phyloP scores from a whole-genome alignment of 2,329 filamentous ascomycete genomes.

The Amylocarpus encephaloides region DNA sequence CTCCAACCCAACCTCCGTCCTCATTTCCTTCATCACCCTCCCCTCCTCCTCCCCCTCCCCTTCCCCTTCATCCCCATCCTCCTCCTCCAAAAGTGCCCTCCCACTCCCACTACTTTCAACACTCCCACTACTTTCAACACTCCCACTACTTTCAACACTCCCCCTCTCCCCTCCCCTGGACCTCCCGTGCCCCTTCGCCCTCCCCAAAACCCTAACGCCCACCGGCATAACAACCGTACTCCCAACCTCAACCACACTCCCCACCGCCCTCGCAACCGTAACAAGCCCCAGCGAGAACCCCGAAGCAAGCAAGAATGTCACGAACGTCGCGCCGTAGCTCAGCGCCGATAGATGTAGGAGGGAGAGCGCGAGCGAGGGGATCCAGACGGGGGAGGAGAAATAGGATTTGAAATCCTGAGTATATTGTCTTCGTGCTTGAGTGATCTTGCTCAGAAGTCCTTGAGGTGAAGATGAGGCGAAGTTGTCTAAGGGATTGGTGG shows the following conservation, averaged over 20 bases:
- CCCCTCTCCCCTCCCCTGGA: slow-evolving; percentile 16
- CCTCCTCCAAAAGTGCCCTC: slow-evolving; percentile 1
- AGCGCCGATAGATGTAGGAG: slow-evolving; percentile 50
- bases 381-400: slow-evolving; percentile 34
- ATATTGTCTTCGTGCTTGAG: slow-evolving; percentile 20
- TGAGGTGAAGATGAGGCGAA: too few relatives aligned
- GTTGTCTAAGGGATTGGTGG: background rate
- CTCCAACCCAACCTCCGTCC: slow-evolving; percentile 31
- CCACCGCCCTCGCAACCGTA: slow-evolving; percentile 40
- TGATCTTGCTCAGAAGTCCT: background rate
- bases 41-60: slow-evolving; percentile 7
- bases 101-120: slow-evolving; percentile 21
- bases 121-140: slow-evolving; percentile 18
- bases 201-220: slow-evolving; percentile 37
- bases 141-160: slow-evolving; percentile 13
- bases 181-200: slow-evolving; percentile 27
- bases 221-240: slow-evolving; percentile 47
- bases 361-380: slow-evolving; percentile 43
- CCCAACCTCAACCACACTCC: slow-evolving; percentile 45
- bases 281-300: slow-evolving; percentile 43
- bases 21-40: slow-evolving; percentile 7
- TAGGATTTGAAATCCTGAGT: slow-evolving; percentile 33
- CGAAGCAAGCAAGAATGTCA: slow-evolving; percentile 46
- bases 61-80: slow-evolving; percentile 7
- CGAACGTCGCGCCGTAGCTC: slow-evolving; percentile 48